Conservation (phyloP, 2,329 filamentous ascomycete species). For the Colletotrichum musae region DNA sequence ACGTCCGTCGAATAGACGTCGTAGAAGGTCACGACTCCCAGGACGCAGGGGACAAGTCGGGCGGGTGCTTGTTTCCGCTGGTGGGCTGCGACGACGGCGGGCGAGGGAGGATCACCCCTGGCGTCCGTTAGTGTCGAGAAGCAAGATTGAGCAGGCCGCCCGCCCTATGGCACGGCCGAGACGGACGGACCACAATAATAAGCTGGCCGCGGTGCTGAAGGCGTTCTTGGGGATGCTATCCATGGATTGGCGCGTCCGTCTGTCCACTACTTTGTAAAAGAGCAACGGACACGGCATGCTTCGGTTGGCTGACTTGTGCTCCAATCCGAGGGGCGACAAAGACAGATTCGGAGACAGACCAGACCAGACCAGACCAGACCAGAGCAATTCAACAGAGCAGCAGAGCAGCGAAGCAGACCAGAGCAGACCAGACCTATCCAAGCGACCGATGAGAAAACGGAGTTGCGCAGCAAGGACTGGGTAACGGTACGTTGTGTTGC, state of each 20-base stretch:
- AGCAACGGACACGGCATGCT: background rate
- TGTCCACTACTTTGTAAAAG: background rate
- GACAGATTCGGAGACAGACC: background rate
- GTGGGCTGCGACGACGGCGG: conserved; percentile 13
- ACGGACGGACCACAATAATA: background rate
- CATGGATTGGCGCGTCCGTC: conserved; percentile 14
- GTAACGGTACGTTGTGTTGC: too few species aligned
- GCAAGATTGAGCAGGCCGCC: conserved; percentile 20
- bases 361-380: background rate
- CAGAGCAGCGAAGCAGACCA: conserved; percentile 7
- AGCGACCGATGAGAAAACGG: conserved; percentile 22
- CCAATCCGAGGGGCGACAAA: background rate
- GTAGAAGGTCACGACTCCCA: background rate
- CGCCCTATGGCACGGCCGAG: conserved; percentile 30
- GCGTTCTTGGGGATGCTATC: background rate
- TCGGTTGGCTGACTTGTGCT: conserved; percentile 1
- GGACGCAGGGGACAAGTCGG: conserved; percentile 5
- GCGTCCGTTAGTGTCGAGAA: conserved; percentile 22
- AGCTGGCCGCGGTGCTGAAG: background rate
- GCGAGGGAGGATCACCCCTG: conserved; percentile 27
- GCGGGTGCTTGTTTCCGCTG: conserved; percentile 26
- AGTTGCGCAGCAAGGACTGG: conserved; percentile 1
- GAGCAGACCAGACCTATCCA: conserved; percentile 4
- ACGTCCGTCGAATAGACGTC: conserved; percentile 9
- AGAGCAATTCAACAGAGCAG: background rate